Percentiles rank a stretch among this genome's conserved stretches.
These are phyloP conservation scores for Gnomoniopsis sp. DNA, from an alignment of 2,329 filamentous ascomycete species.

Conservation along the genomic window DNA sequence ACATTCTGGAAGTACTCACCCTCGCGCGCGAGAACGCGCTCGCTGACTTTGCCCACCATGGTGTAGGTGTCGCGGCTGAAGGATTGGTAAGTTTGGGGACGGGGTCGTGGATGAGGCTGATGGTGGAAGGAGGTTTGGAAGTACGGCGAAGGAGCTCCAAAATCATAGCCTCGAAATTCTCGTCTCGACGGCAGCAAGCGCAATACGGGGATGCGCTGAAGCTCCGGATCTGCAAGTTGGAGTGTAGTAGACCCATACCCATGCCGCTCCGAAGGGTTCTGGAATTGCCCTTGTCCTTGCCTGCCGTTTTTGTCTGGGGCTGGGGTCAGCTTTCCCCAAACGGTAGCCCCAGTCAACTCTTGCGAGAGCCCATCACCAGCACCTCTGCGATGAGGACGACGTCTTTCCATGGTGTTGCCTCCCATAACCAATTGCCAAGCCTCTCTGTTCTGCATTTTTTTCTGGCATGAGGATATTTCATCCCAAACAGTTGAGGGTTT, in stretches of 20 bases:
- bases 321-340: neutral
- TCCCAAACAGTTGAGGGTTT: too few species aligned
- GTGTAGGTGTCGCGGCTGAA: constrained; percentile 15
- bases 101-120: constrained; percentile 5
- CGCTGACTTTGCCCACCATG: constrained; percentile 65
- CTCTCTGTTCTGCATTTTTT: neutral
- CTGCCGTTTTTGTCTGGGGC: neutral
- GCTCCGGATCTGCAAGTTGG: neutral
- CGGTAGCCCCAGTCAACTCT: too few species aligned
- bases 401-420: neutral
- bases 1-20: constrained; percentile 37
- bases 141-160: neutral
- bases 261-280: constrained; percentile 5
- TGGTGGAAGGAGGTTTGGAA: neutral
- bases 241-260: neutral
- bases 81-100: constrained; percentile 19
- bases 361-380: neutral
- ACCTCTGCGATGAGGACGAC: neutral
- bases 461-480: too few species aligned
- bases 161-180: constrained; percentile 14
- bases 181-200: neutral
- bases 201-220: neutral
- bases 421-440: neutral
- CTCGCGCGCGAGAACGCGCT: constrained; percentile 61
- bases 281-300: neutral